Evolutionary conservation across 1,284 basidiomycete genomes (phyloP).

Genomic region (Pascua sp.): DNA sequence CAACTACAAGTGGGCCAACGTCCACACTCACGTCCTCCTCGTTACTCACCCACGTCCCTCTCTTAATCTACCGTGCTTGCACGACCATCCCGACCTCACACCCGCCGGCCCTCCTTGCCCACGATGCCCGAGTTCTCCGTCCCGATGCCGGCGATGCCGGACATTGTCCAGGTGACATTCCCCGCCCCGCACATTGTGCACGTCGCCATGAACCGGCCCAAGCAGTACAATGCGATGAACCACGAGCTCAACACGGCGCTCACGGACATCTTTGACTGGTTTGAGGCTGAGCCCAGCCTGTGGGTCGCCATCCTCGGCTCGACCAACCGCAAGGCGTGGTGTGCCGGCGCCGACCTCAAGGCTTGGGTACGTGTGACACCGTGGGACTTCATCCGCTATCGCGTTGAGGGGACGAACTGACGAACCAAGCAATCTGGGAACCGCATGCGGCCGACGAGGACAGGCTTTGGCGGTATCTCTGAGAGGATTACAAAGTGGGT

Average conservation of each 20-base stretch:
- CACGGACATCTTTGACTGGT: slow-evolving; percentile 16
- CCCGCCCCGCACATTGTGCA: slow-evolving; percentile 15
- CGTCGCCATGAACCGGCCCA: slow-evolving; percentile 21
- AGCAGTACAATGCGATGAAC: slow-evolving; percentile 19
- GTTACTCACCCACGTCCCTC: too few relatives aligned
- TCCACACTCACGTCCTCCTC: too few relatives aligned
- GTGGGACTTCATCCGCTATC: background rate
- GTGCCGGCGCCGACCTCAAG: slow-evolving; percentile 18
- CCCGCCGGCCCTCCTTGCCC: background rate
- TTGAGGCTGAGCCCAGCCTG: slow-evolving; percentile 15
- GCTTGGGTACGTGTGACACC: slow-evolving; percentile 10
- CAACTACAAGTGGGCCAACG: too few relatives aligned
- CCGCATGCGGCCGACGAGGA: background rate
- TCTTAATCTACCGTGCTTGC: too few relatives aligned
- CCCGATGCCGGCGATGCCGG: slow-evolving; percentile 8
- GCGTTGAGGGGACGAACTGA: too few relatives aligned
- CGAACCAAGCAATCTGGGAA: too few relatives aligned
- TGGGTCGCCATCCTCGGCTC: slow-evolving; percentile 13
- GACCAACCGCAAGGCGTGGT: slow-evolving; percentile 14
- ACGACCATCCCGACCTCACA: too few relatives aligned
- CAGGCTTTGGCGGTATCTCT: slow-evolving; percentile 16
- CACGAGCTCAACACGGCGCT: slow-evolving; percentile 10
- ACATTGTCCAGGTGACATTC: slow-evolving; percentile 11
- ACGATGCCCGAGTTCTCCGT: slow-evolving; percentile 2
- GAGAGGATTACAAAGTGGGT: slow-evolving; percentile 16